These are phyloP conservation scores for Clavispora asparagi DNA, from an alignment of 805 yeast genomes.

Conservation along the genomic window DNA sequence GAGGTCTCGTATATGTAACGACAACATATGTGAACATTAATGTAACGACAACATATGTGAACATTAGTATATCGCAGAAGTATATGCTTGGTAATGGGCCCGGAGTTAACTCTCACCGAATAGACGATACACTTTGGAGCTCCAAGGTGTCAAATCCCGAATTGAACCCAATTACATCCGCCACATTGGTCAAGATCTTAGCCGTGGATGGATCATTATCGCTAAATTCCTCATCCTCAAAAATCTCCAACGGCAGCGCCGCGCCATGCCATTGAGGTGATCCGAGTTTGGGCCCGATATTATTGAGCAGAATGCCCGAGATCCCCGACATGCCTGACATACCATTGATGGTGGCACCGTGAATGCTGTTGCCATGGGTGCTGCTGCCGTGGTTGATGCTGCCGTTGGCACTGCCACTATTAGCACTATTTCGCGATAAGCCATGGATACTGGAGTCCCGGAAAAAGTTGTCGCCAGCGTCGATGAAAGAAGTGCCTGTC, in stretches of 20 bases:
- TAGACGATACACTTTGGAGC: constrained; percentile 33
- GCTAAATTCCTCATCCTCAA: constrained; percentile 6
- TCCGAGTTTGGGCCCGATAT: not conserved
- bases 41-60: no score
- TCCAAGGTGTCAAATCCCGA: constrained; percentile 37
- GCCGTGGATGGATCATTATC: constrained; percentile 19
- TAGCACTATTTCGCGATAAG: not conserved
- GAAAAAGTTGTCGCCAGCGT: not conserved
- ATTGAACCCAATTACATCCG: constrained; percentile 37
- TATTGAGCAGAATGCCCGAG: constrained; percentile 11
- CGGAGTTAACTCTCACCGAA: constrained; percentile 12
- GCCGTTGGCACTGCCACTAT: not conserved
- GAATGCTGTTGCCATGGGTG: not conserved
- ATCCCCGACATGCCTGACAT: constrained; percentile 1
- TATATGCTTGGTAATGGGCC: no score
- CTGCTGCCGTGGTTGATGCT: not conserved
- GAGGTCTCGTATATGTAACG: no score
- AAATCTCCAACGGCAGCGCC: constrained; percentile 2
- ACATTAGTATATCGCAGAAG: no score
- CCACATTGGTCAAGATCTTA: constrained; percentile 27
- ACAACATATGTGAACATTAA: no score
- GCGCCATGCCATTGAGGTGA: not conserved
- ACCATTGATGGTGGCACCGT: not conserved
- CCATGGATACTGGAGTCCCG: not conserved
- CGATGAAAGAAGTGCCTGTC: constrained; percentile 8